Conservation (phyloP, 2,329 filamentous ascomycete species). For the Tolypocladium cylindrosporum region DNA sequence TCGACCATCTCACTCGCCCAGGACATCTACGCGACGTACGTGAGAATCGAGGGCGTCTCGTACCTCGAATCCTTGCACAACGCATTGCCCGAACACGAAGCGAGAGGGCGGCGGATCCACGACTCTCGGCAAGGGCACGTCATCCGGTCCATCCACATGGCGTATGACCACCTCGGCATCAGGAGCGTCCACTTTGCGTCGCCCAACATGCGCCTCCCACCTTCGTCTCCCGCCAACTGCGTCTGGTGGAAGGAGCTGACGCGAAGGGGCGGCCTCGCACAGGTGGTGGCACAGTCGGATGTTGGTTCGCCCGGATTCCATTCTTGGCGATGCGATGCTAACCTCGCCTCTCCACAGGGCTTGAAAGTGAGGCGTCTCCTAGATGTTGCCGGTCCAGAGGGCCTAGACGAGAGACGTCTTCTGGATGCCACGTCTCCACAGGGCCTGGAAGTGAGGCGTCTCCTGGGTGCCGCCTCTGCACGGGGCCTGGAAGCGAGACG, state of each 20-base stretch:
- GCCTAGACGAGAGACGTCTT: too few relatives aligned
- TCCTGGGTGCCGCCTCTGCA: too few relatives aligned
- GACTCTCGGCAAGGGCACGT: not conserved
- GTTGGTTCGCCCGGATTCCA: not conserved
- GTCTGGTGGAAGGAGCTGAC: slow-evolving; percentile 2
- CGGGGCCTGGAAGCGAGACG: too few relatives aligned
- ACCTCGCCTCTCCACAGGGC: too few relatives aligned
- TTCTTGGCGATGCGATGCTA: too few relatives aligned
- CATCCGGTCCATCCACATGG: not conserved
- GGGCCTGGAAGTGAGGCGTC: too few relatives aligned
- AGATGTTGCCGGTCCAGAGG: too few relatives aligned
- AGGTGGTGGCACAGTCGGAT: not conserved
- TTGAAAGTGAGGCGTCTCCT: too few relatives aligned
- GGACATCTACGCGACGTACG: slow-evolving; percentile 1
- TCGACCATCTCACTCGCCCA: not conserved
- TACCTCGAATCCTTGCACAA: slow-evolving; percentile 1
- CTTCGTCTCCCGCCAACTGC: not conserved
- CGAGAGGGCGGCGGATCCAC: not conserved
- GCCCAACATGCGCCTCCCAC: not conserved
- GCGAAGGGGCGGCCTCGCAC: not conserved
- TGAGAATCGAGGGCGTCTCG: not conserved
- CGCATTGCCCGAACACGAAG: not conserved
- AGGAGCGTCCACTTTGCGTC: not conserved
- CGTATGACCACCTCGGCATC: slow-evolving; percentile 3
- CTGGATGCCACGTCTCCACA: too few relatives aligned